These are phyloP conservation scores for Mucor racemosus DNA, from an alignment of 371 early-diverging fungal species.

Conservation along the genomic window DNA sequence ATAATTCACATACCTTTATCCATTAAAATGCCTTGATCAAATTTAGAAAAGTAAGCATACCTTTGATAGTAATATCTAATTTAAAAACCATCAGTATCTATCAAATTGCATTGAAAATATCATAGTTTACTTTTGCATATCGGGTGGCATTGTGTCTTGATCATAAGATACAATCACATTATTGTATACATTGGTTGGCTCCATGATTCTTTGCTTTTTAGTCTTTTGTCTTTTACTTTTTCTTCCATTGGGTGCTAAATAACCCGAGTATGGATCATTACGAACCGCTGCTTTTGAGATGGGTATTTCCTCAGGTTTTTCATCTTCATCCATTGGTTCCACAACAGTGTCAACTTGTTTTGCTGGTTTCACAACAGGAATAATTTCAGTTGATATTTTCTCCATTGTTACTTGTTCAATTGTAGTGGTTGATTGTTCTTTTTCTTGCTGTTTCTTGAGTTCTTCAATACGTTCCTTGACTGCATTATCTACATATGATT, in stretches of 20 bases:
- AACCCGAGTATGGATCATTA: conserved; percentile 23
- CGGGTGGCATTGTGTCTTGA: conserved; percentile 29
- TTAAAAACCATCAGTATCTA: conserved; percentile 14
- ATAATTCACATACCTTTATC: conserved; percentile 66
- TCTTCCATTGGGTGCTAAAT: conserved; percentile 9
- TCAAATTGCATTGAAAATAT: no score
- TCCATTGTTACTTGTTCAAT: neutral
- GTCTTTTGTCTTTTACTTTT: conserved; percentile 7
- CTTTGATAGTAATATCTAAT: conserved; percentile 88
- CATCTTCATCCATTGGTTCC: neutral
- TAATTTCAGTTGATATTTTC: neutral
- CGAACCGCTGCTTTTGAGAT: neutral
- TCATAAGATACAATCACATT: conserved; percentile 38
- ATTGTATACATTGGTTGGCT: conserved; percentile 19
- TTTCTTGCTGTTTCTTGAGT: neutral
- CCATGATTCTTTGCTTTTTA: conserved; percentile 6
- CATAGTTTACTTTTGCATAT: conserved; percentile 34
- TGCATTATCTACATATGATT: conserved; percentile 5
- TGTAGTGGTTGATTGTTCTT: neutral
- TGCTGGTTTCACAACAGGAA: neutral
- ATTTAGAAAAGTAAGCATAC: conserved; percentile 79
- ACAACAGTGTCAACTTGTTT: neutral
- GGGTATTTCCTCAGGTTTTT: conserved; percentile 10
- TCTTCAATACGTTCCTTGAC: conserved; percentile 4
- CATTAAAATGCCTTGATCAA: conserved; percentile 85